Evolutionary conservation across 306 rosid genomes (phyloP), one percentile per base, ranked within the genome.

Genomic region (Citrullus colocynthis): DNA sequence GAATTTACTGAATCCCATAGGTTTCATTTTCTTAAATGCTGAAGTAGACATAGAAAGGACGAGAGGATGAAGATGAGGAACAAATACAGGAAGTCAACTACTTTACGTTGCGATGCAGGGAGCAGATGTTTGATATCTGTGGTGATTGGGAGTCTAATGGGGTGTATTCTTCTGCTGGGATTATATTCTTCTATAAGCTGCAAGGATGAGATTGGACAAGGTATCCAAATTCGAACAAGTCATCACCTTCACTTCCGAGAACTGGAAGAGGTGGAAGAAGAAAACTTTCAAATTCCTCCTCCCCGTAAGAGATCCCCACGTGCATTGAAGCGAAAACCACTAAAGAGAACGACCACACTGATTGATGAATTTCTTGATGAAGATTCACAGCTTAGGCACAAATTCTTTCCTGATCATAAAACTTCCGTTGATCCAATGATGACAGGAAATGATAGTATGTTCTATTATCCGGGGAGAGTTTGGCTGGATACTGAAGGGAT

Each of bases 321-420:
- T 15, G 96, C 96, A 13, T 90, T 79, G 5, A 91, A 96, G 81
- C 90, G 97, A 80, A 92, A 87, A 78, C 98, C 98, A 24, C 28
- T 24, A 6, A 92, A 85, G 77, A 79, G 84, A 77, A 17, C 87
- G 57, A 85, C 96, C 58, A 89, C 99, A 18, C 62, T 96, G 78
- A 84, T 96, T n/a, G 98, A 96, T 17, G 99, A 96, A 75, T 96
- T 96, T 87, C 92, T 96, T 62, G 97, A 96, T 64, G 98, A 96
- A 83, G 90, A 91, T 79, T 96, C 99, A 52, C 99, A 84, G 77
- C 87, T 96, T 79, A 86, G 98, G 61, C 88, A 83, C 1, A 79
- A 82, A 37, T 96, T 96, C 85, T 96, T 96, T 85, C 99, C 97
- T 28, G 85, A 83, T 76, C 81, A n/a, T 69, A 89, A 80, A 72